Conservation (phyloP, 345 rosid species). For the Lumnitzera littorea region DNA sequence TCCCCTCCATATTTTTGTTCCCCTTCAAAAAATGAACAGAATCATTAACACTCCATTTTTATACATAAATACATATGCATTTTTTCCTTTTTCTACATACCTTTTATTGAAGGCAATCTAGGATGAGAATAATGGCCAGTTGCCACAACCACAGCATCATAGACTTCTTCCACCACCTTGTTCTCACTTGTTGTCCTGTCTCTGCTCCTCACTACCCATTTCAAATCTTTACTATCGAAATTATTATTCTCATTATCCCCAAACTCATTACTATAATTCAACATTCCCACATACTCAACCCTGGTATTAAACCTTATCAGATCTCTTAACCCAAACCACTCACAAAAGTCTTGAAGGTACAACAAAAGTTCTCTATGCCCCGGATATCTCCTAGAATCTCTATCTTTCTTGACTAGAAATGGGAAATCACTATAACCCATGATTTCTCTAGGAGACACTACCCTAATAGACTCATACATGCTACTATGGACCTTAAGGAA, state of each 20-base stretch:
- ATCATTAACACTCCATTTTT: no score
- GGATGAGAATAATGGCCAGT: constrained; percentile 87
- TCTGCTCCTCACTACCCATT: constrained; percentile 68
- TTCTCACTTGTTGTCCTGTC: constrained; percentile 16
- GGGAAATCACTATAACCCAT: constrained; percentile 93
- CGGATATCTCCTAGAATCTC: constrained; percentile 79
- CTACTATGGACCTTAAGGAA: constrained; percentile 68
- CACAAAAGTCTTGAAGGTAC: constrained; percentile 70
- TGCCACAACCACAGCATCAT: constrained; percentile 91
- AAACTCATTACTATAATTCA: constrained; percentile 29
- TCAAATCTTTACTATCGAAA: constrained; percentile 18
- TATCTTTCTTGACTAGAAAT: constrained; percentile 57
- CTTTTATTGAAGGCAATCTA: constrained; percentile 69
- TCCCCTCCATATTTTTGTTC: no score
- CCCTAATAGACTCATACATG: constrained; percentile 70
- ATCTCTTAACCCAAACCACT: constrained; percentile 56
- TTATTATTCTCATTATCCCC: constrained; percentile 3
- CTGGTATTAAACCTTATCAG: constrained; percentile 71
- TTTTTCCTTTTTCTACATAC: constrained; percentile 14
- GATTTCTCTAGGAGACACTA: constrained; percentile 71
- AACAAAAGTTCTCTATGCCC: constrained; percentile 78
- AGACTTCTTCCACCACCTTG: constrained; percentile 55
- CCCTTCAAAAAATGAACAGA: no score
- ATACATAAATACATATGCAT: neutral
- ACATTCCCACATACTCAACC: constrained; percentile 74